Base-by-base conservation (phyloP, 495 filamentous ascomycete genomes). In the Hyphodiscus hymeniophilus region DNA sequence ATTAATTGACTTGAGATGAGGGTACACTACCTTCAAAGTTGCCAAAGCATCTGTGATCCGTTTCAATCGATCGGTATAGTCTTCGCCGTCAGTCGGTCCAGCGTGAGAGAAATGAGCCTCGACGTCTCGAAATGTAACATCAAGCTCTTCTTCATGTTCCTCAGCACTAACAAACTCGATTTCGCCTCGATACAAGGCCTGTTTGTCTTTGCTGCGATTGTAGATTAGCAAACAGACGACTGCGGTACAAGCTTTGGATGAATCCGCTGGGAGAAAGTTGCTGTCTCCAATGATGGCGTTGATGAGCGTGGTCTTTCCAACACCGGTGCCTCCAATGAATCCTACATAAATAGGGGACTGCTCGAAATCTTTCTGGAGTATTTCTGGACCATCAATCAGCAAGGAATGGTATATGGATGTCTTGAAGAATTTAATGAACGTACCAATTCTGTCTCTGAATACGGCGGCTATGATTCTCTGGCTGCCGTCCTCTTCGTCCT, bases 21-120 rank as follows among this genome's bases (percentile, higher is more conserved):
- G 81, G 56, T 84, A 87, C 0, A 87, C 76, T 2, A 75, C 71
- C 41, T 71, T 76, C 33, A 87, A 69, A 50, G 85, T 86, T 7
- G 71, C 72, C 46, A 75, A 76, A 4, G 80, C 78, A 11, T 43
- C 7, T n/a, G 38, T 30, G 26, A 85, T 48, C 21, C 30, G 46
- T 34, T 24, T 34, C 7, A 49, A 42, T 44, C 41, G 21, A n/a
- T n/a, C n/a, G n/a, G n/a, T n/a, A n/a, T n/a, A n/a, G n/a, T n/a
- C n/a, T n/a, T n/a, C n/a, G n/a, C n/a, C n/a, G n/a, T n/a, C n/a
- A n/a, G n/a, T n/a, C n/a, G n/a, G n/a, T n/a, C n/a, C n/a, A n/a
- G n/a, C n/a, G n/a, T n/a, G n/a, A n/a, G n/a, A n/a, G n/a, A 13
- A 55, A 16, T 71, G 71, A 10, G 74, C 30, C 7, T 13, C 7